Conservation (phyloP, 441 rosid species). For the Arabidopsis hybrid region DNA sequence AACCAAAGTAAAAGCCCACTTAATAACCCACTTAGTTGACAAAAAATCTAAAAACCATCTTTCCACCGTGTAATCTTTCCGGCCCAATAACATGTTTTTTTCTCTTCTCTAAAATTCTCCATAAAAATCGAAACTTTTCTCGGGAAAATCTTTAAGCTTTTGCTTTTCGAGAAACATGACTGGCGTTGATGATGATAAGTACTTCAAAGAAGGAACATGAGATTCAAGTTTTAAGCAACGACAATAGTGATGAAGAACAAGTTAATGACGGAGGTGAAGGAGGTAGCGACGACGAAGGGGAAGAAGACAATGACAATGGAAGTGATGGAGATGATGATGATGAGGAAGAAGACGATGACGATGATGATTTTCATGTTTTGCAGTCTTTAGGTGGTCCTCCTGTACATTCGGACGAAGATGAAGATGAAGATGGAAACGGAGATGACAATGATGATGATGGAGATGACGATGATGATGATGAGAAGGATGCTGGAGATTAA, state of each 20-base stretch:
- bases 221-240: slow-evolving; percentile 45
- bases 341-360: slow-evolving; percentile 49
- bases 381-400: slow-evolving; percentile 66
- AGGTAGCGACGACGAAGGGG: slow-evolving; percentile 10
- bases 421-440: slow-evolving; percentile 28
- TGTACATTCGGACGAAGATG: slow-evolving; percentile 40
- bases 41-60: too few species aligned
- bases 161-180: slow-evolving; percentile 46
- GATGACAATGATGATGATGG: too few species aligned
- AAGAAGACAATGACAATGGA: slow-evolving; percentile 33
- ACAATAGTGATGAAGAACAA: slow-evolving; percentile 50
- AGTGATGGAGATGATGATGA: slow-evolving; percentile 54
- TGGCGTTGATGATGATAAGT: slow-evolving; percentile 41
- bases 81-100: not conserved
- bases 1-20: too few species aligned
- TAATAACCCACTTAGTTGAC: too few species aligned
- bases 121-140: slow-evolving; percentile 29
- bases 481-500: not conserved
- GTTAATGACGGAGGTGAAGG: slow-evolving; percentile 50
- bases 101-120: slow-evolving; percentile 39
- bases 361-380: slow-evolving; percentile 61
- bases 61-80: too few species aligned
- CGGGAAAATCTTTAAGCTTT: slow-evolving; percentile 28
- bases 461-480: too few species aligned
- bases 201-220: slow-evolving; percentile 42